Evolutionary conservation across 345 rosid species (phyloP).

Genomic region (Eucalyptus brandiana): DNA sequence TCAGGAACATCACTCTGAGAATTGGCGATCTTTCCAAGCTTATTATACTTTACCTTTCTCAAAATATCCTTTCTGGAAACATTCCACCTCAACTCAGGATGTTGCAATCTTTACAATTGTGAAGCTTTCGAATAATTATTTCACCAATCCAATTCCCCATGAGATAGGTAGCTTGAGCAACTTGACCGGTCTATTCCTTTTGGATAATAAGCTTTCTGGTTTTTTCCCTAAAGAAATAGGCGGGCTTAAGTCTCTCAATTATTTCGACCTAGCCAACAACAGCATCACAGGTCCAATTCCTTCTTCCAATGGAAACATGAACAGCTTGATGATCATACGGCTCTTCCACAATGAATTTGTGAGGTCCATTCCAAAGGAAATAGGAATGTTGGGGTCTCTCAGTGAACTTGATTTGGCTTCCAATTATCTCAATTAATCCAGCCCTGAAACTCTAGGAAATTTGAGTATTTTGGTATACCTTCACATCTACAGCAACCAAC

Average conservation of each 20-base stretch:
- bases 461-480: neutral
- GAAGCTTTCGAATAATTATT: no score
- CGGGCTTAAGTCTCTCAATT: no score
- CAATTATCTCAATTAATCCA: neutral
- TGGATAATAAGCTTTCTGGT: no score
- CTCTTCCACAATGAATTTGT: neutral
- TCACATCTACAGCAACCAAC: neutral
- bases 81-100: neutral
- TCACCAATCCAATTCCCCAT: no score
- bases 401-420: neutral
- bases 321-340: neutral
- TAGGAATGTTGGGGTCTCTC: neutral
- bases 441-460: neutral
- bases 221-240: no score
- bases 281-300: neutral
- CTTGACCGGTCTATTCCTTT: no score
- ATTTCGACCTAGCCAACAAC: neutral
- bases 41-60: neutral
- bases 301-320: neutral
- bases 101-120: no score
- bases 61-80: neutral
- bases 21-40: conserved; percentile 5
- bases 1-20: conserved; percentile 2
- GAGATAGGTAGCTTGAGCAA: no score
- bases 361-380: neutral